These are phyloP conservation scores for Hawksworthiomyces lignivorus DNA, from an alignment of 2,329 filamentous ascomycete species.

Conservation along the genomic window DNA sequence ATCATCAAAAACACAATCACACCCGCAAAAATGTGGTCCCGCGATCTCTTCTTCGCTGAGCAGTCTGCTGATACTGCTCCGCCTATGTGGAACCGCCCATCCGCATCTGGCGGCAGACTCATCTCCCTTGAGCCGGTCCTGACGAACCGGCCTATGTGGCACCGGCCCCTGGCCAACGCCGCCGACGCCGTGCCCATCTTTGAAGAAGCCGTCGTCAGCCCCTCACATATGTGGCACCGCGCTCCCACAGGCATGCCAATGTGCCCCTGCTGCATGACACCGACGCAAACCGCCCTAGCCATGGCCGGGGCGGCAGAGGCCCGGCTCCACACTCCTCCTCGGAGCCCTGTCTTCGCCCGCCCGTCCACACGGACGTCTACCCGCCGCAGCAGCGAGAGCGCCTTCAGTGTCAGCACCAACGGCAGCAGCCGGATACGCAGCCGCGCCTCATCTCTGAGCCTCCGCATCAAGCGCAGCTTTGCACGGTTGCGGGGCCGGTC, in stretches of 20 bases:
- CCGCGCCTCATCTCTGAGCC: constrained; percentile 6
- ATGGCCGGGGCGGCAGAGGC: background rate
- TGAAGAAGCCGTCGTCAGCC: constrained; percentile 6
- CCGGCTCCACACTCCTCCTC: background rate
- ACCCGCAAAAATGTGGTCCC: constrained; percentile 5
- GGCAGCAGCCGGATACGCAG: background rate
- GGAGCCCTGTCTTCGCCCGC: background rate
- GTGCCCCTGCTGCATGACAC: constrained; percentile 10
- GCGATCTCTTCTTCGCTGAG: constrained; percentile 7
- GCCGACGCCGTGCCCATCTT: constrained; percentile 11
- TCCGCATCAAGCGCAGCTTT: constrained; percentile 9
- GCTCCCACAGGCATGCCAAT: constrained; percentile 5
- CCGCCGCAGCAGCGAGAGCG: constrained; percentile 3
- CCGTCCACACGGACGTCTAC: background rate
- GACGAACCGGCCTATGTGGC: constrained; percentile 8
- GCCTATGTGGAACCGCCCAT: constrained; percentile 10
- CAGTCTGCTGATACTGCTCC: constrained; percentile 7
- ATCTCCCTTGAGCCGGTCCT: constrained; percentile 7
- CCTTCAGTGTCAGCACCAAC: background rate
- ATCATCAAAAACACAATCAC: too few species aligned
- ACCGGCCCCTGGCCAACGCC: constrained; percentile 4
- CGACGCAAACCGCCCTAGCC: background rate
- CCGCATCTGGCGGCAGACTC: background rate
- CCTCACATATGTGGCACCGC: constrained; percentile 11
- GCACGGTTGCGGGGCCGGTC: constrained; percentile 6